Conservation (phyloP, 306 rosid genomes). For the Rosa lucieae region DNA sequence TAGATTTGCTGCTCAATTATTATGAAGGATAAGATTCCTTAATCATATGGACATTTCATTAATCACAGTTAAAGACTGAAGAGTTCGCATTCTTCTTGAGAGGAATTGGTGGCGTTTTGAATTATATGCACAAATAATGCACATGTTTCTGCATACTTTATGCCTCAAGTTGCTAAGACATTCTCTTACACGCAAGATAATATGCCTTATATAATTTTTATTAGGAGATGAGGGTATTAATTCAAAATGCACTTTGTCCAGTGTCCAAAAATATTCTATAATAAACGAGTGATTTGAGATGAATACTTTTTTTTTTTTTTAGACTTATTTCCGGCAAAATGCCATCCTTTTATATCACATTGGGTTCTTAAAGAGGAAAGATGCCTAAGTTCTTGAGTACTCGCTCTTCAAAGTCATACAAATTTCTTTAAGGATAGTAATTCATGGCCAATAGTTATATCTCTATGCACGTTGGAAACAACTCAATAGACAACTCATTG, state of each 20-base stretch:
- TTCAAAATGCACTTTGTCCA: constrained; percentile 25
- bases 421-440: background rate
- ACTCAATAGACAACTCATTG: background rate
- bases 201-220: constrained; percentile 9
- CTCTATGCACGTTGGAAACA: background rate
- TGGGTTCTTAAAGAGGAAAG: constrained; percentile 8
- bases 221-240: background rate
- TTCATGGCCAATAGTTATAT: background rate
- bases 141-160: constrained; percentile 22
- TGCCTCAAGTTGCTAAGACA: constrained; percentile 39
- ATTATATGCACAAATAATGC: constrained; percentile 27
- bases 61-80: background rate
- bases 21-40: constrained; percentile 40
- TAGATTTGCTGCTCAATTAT: constrained; percentile 33
- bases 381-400: constrained; percentile 10
- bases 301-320: background rate
- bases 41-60: constrained; percentile 26
- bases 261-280: constrained; percentile 24
- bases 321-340: background rate
- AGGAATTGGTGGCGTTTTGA: constrained; percentile 24
- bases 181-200: constrained; percentile 25
- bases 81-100: constrained; percentile 16
- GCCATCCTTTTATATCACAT: constrained; percentile 4
- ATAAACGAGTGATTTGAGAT: constrained; percentile 11
- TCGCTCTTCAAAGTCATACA: background rate